Base-by-base conservation (phyloP, 352 stramenopile species). In the Phytophthora sojae region DNA sequence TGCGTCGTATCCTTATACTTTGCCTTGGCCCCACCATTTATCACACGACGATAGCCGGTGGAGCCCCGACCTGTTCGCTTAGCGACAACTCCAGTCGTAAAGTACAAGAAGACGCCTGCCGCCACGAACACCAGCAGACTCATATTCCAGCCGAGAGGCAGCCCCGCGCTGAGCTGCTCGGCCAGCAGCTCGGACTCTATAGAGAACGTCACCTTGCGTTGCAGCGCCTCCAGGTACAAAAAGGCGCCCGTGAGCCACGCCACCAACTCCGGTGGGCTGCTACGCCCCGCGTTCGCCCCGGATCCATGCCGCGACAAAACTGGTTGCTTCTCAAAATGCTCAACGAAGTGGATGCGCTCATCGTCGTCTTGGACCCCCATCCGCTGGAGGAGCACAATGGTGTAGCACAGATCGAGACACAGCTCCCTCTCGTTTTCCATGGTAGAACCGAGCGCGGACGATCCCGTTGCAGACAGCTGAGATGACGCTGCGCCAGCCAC, bases 171-270 rank as follows among this genome's bases (percentile, higher is more conserved):
- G 30, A 94, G 77, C 52, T 88, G 87, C 35, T 88, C 82, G 0
- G 82, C 84, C 42, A 94, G 72, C 15, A 89, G 45, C 26, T 91
- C 85, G 0, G 84, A 85, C 65, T 90, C 82, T n/a, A 91, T 75
- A 11, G 68, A 84, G 44, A 83, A 90, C 17, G 68, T 82, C 30
- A 82, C 69, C 32, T 80, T 82, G 61, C 83, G 77, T 61, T 92
- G 81, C 59, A 92, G 70, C 19, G 82, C 70, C 64, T 94, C 81
- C 11, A 92, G 49, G 47, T 89, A 87, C 63, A 92, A 69, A 61
- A 91, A 94, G n/a, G 83, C 67, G 4, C 86, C 86, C 0, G 86
- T 86, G 21, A 92, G 70, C 86, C 86, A 94, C 32, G 82, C 75
- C 8, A 82, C 72, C 44, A 77, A 51, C 53, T 92, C 81, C 7